Evolutionary conservation across 768 basidiomycete species (phyloP).

Genomic region (Amanita rubescens): DNA sequence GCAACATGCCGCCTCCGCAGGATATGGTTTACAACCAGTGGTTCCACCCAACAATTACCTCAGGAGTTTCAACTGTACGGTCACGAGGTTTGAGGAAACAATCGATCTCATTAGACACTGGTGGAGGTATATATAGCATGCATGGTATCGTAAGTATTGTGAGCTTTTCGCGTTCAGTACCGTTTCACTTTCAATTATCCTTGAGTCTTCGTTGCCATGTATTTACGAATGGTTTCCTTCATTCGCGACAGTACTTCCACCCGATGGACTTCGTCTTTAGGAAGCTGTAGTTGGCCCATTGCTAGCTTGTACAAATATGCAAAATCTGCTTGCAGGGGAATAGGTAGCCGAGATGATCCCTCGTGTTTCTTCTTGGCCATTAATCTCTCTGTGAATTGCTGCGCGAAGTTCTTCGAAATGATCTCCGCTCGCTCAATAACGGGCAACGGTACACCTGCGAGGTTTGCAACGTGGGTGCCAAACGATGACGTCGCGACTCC

Average conservation of each 20-base stretch:
- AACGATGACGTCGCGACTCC: constrained; percentile 86
- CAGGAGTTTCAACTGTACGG: constrained; percentile 74
- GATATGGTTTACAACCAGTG: constrained; percentile 61
- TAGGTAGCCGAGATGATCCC: constrained; percentile 56
- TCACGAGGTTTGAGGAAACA: neutral
- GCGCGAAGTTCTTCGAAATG: constrained; percentile 81
- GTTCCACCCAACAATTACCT: constrained; percentile 43
- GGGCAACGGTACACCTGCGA: constrained; percentile 82
- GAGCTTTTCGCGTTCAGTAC: neutral
- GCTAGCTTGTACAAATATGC: constrained; percentile 65
- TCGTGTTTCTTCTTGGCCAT: constrained; percentile 52
- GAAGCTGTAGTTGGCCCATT: constrained; percentile 42
- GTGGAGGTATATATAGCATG: neutral
- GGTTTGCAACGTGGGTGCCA: constrained; percentile 89
- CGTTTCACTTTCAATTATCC: neutral
- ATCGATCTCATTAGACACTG: neutral
- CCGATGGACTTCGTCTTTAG: constrained; percentile 44
- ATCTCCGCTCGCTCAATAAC: constrained; percentile 87
- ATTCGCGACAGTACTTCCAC: constrained; percentile 48
- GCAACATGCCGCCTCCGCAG: constrained; percentile 71
- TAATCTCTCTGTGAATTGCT: constrained; percentile 78
- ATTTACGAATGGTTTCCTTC: constrained; percentile 29
- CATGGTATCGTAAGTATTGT: constrained; percentile 3
- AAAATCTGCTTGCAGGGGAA: constrained; percentile 87
- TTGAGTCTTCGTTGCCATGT: constrained; percentile 13